Conservation (phyloP, 1,139 yeast genomes). For the Candida gigantensis region DNA sequence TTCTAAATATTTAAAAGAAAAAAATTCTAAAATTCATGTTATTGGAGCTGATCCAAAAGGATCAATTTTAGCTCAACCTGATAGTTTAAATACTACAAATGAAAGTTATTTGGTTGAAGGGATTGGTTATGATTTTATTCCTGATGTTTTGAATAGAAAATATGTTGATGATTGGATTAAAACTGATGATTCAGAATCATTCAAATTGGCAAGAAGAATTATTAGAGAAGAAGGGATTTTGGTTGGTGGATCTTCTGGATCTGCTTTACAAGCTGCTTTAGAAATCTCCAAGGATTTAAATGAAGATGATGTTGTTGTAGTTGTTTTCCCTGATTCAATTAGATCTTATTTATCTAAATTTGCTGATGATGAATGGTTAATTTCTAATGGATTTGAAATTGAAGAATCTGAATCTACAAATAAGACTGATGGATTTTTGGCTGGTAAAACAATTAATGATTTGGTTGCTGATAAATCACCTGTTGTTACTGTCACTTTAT, state of each 20-base stretch:
- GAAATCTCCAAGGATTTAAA: slow-evolving; percentile 68
- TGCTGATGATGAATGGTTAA: slow-evolving; percentile 93
- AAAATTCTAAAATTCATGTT: slow-evolving; percentile 61
- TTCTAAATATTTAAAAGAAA: slow-evolving; percentile 72
- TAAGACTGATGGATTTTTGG: slow-evolving; percentile 54
- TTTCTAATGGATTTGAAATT: slow-evolving; percentile 66
- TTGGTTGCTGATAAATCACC: slow-evolving; percentile 70
- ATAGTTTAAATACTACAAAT: slow-evolving; percentile 59
- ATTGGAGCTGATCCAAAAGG: slow-evolving; percentile 89
- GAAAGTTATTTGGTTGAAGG: slow-evolving; percentile 84
- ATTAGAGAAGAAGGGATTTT: slow-evolving; percentile 84
- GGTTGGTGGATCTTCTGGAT: slow-evolving; percentile 88
- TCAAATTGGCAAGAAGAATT: slow-evolving; percentile 78
- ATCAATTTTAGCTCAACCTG: slow-evolving; percentile 82
- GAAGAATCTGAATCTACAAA: slow-evolving; percentile 49
- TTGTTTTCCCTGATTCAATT: slow-evolving; percentile 83
- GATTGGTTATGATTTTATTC: slow-evolving; percentile 87
- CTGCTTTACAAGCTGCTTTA: slow-evolving; percentile 81
- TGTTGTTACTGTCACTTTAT: slow-evolving; percentile 70
- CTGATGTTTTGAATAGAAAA: slow-evolving; percentile 72
- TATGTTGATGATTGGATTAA: slow-evolving; percentile 80
- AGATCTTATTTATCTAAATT: slow-evolving; percentile 87
- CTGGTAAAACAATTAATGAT: slow-evolving; percentile 57
- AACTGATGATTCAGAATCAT: slow-evolving; percentile 82
- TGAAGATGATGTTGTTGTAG: slow-evolving; percentile 76